These are phyloP conservation scores for Danielia reshetovae DNA, from an alignment of 805 yeast genomes.

Conservation along the genomic window DNA sequence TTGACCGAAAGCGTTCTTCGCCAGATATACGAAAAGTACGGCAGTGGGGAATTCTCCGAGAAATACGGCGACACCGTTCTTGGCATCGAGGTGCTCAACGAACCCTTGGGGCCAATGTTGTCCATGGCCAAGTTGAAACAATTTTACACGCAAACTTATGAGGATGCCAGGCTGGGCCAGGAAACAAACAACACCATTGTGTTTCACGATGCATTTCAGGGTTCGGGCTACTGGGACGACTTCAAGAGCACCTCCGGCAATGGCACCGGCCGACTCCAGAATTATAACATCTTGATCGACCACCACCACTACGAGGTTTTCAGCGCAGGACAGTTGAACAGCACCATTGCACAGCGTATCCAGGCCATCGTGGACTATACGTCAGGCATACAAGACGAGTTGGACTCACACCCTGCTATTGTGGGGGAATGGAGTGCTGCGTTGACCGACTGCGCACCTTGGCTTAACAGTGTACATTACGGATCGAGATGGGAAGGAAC, in stretches of 20 bases:
- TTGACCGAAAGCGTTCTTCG: slow-evolving; percentile 18
- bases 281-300: slow-evolving; percentile 36
- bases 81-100: slow-evolving; percentile 16
- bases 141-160: slow-evolving; percentile 29
- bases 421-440: slow-evolving; percentile 82
- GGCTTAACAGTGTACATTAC: slow-evolving; percentile 10
- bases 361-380: slow-evolving; percentile 28
- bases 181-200: slow-evolving; percentile 42
- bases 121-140: slow-evolving; percentile 17
- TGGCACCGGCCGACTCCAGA: slow-evolving; percentile 15
- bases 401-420: slow-evolving; percentile 69
- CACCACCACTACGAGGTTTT: slow-evolving; percentile 42
- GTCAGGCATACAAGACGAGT: slow-evolving; percentile 20
- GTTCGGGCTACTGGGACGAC: slow-evolving; percentile 52
- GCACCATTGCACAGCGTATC: slow-evolving; percentile 28
- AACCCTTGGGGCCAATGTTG: slow-evolving; percentile 12
- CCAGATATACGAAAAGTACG: slow-evolving; percentile 13
- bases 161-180: slow-evolving; percentile 29
- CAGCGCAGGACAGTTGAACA: slow-evolving; percentile 20
- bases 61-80: slow-evolving; percentile 10
- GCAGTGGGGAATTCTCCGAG: slow-evolving; percentile 7
- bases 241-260: slow-evolving; percentile 25
- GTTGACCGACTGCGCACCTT: slow-evolving; percentile 34
- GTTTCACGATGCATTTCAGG: slow-evolving; percentile 64
- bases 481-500: slow-evolving; percentile 15